Evolutionary conservation across 2,329 filamentous ascomycete genomes (phyloP).

Genomic region (Epichloe brachyelytri): DNA sequence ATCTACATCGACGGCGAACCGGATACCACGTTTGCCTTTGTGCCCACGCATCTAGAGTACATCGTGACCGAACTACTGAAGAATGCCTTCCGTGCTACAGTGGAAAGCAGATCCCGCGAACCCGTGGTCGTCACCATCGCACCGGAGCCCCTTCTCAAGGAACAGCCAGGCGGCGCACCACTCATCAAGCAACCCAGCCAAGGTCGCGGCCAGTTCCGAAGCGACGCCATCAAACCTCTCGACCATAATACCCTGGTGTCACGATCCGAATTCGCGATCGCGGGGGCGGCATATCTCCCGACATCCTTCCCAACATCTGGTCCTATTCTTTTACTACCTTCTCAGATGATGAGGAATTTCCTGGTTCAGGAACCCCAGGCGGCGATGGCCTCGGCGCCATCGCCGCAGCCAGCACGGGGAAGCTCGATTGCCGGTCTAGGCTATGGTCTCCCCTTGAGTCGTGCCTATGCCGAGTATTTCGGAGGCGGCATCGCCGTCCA

Average conservation of each 20-base stretch:
- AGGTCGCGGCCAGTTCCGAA: slow-evolving; percentile 27
- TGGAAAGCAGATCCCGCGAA: slow-evolving; percentile 71
- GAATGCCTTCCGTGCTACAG: slow-evolving; percentile 87
- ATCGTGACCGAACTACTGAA: slow-evolving; percentile 94
- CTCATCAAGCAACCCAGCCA: slow-evolving; percentile 22
- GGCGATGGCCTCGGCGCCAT: slow-evolving; percentile 63
- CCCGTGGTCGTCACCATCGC: slow-evolving; percentile 90
- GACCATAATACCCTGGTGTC: slow-evolving; percentile 62
- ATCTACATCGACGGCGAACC: slow-evolving; percentile 75
- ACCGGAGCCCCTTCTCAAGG: slow-evolving; percentile 39
- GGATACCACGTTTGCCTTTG: slow-evolving; percentile 79
- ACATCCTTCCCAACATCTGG: slow-evolving; percentile 80
- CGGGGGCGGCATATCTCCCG: slow-evolving; percentile 83
- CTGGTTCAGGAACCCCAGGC: slow-evolving; percentile 26
- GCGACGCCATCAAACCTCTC: slow-evolving; percentile 40
- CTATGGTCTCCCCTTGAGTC: slow-evolving; percentile 79
- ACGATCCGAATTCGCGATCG: slow-evolving; percentile 92
- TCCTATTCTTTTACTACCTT: slow-evolving; percentile 97
- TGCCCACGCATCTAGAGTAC: slow-evolving; percentile 94
- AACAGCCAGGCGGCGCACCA: slow-evolving; percentile 12
- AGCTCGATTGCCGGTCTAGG: slow-evolving; percentile 87
- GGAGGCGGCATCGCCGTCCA: slow-evolving; percentile 92
- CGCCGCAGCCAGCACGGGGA: slow-evolving; percentile 57
- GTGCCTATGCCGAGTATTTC: slow-evolving; percentile 97
- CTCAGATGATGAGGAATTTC: slow-evolving; percentile 41